These are phyloP conservation scores for Candida glaebosa DNA, from an alignment of 805 yeast genomes.

Conservation along the genomic window DNA sequence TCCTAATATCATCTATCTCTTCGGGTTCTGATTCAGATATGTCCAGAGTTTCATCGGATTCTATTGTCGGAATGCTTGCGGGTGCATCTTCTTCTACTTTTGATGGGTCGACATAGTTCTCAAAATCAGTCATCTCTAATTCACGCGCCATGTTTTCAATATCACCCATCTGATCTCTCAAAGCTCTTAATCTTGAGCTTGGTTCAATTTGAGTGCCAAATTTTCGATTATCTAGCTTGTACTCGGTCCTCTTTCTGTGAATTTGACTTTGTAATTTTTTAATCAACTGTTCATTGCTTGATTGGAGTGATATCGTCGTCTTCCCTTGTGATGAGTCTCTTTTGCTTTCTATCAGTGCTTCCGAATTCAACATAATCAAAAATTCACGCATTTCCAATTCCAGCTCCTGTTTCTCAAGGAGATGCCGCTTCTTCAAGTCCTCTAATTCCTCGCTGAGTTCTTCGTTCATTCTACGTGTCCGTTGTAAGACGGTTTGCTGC, in stretches of 20 bases:
- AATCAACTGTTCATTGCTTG: constrained; percentile 34
- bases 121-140: constrained; percentile 81
- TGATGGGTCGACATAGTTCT: constrained; percentile 25
- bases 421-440: constrained; percentile 55
- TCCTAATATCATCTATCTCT: constrained; percentile 11
- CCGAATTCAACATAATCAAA: constrained; percentile 56
- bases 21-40: constrained; percentile 13
- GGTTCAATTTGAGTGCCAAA: constrained; percentile 66
- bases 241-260: constrained; percentile 45
- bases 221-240: constrained; percentile 41
- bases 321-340: constrained; percentile 29
- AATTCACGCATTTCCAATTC: constrained; percentile 76
- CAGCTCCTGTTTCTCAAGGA: constrained; percentile 69
- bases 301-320: constrained; percentile 33
- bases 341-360: constrained; percentile 29
- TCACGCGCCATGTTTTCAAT: constrained; percentile 82
- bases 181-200: constrained; percentile 64
- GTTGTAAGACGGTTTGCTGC: constrained; percentile 53
- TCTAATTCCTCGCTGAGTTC: constrained; percentile 59
- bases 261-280: constrained; percentile 44
- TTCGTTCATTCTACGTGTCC: constrained; percentile 60
- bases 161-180: constrained; percentile 81
- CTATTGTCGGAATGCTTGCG: constrained; percentile 5
- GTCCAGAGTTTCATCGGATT: constrained; percentile 11
- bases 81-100: constrained; percentile 6